Evolutionary conservation across 768 basidiomycete genomes (phyloP).

Genomic region (Tephrocybe rancida): DNA sequence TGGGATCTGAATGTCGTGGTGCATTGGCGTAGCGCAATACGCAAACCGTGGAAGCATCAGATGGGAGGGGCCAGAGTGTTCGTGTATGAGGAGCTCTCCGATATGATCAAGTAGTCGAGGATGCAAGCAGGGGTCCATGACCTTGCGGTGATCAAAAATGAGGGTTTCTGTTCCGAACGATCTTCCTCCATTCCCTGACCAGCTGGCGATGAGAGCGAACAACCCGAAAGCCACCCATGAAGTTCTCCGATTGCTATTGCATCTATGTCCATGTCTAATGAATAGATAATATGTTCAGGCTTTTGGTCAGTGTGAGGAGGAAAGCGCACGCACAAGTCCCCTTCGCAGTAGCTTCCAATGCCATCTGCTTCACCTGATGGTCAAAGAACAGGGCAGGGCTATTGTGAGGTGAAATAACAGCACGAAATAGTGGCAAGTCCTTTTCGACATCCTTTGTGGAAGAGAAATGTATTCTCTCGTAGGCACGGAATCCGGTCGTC

Average conservation of each 20-base stretch:
- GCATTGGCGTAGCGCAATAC: conserved; percentile 40
- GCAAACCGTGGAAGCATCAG: conserved; percentile 44
- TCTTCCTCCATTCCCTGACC: conserved; percentile 18
- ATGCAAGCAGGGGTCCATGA: conserved; percentile 42
- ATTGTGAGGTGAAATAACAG: conserved; percentile 37
- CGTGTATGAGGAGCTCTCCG: conserved; percentile 42
- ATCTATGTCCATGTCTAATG: conserved; percentile 17
- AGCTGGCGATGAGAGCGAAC: conserved; percentile 25
- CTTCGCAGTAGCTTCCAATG: conserved; percentile 15
- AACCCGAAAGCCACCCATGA: conserved; percentile 26
- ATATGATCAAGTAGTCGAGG: conserved; percentile 33
- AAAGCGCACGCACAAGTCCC: conserved; percentile 12
- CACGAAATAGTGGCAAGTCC: conserved; percentile 37
- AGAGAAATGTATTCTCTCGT: no score
- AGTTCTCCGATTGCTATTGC: conserved; percentile 8
- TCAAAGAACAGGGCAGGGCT: conserved; percentile 29
- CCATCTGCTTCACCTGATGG: conserved; percentile 16
- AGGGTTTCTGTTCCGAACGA: conserved; percentile 26
- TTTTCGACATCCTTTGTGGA: conserved; percentile 28
- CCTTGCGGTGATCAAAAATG: conserved; percentile 37
- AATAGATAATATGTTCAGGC: neutral
- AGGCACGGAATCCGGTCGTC: no score
- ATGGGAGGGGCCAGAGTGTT: conserved; percentile 27
- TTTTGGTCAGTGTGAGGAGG: no score
- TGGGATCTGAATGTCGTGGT: conserved; percentile 47